phyloP scores from a whole-genome alignment of 192 early-diverging fungal genomes.

The Coemansia sp. region DNA sequence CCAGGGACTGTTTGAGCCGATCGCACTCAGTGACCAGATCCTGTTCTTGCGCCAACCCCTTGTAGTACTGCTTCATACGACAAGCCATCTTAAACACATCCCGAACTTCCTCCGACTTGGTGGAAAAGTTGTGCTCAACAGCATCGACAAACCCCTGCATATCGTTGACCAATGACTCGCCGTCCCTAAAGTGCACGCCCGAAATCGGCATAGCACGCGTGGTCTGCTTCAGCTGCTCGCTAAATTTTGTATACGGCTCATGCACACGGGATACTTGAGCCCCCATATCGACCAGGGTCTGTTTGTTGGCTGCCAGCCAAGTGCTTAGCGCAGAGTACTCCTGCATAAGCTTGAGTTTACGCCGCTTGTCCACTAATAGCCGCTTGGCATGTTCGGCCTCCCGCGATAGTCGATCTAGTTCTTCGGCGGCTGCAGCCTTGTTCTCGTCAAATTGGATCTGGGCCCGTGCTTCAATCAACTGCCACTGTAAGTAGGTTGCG shows the following conservation, averaged over 20 bases:
- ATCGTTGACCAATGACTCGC: conserved; percentile 30
- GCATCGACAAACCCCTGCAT: conserved; percentile 27
- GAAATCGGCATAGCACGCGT: conserved; percentile 48
- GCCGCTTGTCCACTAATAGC: conserved; percentile 23
- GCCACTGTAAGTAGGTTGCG: conserved; percentile 38
- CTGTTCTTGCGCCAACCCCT: conserved; percentile 21
- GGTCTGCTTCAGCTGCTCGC: conserved; percentile 20
- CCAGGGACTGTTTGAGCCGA: conserved; percentile 34
- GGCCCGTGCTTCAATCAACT: conserved; percentile 39
- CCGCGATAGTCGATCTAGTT: conserved; percentile 18
- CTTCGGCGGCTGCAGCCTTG: conserved; percentile 21
- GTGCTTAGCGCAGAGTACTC: conserved; percentile 27
- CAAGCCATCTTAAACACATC: conserved; percentile 13
- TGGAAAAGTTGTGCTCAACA: conserved; percentile 18
- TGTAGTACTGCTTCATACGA: conserved; percentile 20
- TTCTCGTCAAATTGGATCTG: conserved; percentile 38
- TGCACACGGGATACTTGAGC: conserved; percentile 17
- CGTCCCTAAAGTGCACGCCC: conserved; percentile 26
- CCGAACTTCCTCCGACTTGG: neutral
- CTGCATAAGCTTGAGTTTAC: conserved; percentile 44
- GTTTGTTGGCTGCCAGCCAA: conserved; percentile 33
- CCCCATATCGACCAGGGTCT: conserved; percentile 19
- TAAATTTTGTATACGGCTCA: conserved; percentile 23
- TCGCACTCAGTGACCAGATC: conserved; percentile 43
- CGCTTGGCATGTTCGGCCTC: conserved; percentile 27